Base-by-base conservation (phyloP, 2,329 filamentous ascomycete genomes). In the Corniculantispora saksenae region DNA sequence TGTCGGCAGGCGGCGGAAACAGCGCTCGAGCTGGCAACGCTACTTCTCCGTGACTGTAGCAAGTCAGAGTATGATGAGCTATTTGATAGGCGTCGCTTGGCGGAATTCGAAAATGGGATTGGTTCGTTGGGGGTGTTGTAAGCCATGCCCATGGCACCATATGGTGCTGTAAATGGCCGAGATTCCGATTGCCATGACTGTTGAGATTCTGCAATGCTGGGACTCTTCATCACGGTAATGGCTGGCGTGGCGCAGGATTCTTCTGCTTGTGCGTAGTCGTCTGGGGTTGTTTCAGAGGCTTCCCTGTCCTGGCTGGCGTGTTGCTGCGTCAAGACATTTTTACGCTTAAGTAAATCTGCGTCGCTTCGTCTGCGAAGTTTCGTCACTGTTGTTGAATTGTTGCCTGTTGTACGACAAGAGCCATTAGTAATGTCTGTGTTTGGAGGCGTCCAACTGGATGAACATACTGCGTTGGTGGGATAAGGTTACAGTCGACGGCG, bases 1-100 rank as follows among this genome's bases (percentile, higher is more conserved):
- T 80, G 78, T 4, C 74, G 48, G 7, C 48, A n/a, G 7, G 25
- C 43, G 23, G 19, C 40, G 25, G 35, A 25, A 21, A 51, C 9
- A 9, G 25, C 10, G 17, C 7, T 21, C 23, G 32, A 23, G 45
- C 38, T 43, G 12, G 17, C 38, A 43, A 23, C 29, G 29, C 29
- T 64, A 25, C 17, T 23, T 17, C 12, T 27, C 15, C 47, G 29
- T 29, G 51, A 48, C 6, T 40, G 40, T 17, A 43, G 13, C 5
- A 59, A 3, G 21, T 51, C 25, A 0, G 62, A 59, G 13, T 35
- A 40, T 13, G 54, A 38, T 12, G 45, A 32, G 19, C 13, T 32
- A 5, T 38, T 19, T 5, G 61, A 50, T 5, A 35, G 13, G 3
- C 12, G 51, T 23, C 40, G 35, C 43, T 29, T 32, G 23, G 35